phyloP scores from a whole-genome alignment of 805 yeast species.

The Candida dajiaensis region DNA sequence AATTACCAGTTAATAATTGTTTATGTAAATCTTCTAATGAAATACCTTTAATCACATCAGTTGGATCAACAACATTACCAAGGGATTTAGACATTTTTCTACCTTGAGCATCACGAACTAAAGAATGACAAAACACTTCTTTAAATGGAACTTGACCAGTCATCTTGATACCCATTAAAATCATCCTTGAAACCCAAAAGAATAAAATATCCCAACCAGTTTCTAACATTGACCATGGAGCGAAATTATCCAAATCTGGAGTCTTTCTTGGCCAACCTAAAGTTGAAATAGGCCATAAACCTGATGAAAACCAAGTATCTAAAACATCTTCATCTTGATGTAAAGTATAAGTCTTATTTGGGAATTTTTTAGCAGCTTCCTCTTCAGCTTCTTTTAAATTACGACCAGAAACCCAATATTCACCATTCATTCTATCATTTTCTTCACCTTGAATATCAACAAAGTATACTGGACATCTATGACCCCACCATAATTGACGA shows the following conservation, averaged over 20 bases:
- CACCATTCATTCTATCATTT: conserved; percentile 52
- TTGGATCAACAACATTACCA: conserved; percentile 95
- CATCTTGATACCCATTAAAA: conserved; percentile 81
- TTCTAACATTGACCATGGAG: conserved; percentile 91
- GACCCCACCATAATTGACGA: conserved; percentile 94
- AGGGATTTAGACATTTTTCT: conserved; percentile 97
- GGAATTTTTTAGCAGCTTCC: conserved; percentile 72
- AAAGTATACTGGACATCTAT: conserved; percentile 94
- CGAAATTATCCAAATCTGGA: conserved; percentile 67
- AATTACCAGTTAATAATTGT: conserved; percentile 72
- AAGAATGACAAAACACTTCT: conserved; percentile 97
- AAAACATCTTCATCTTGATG: conserved; percentile 97
- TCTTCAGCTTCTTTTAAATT: conserved; percentile 72
- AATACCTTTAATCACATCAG: conserved; percentile 89
- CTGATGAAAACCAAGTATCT: conserved; percentile 98
- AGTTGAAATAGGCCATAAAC: conserved; percentile 96
- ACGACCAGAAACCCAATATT: conserved; percentile 91
- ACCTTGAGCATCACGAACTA: conserved; percentile 98
- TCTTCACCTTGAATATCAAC: conserved; percentile 69
- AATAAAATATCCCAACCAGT: conserved; percentile 99
- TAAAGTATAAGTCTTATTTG: conserved; percentile 62
- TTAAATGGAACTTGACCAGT: conserved; percentile 90
- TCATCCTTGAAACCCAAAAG: conserved; percentile 99
- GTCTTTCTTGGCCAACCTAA: conserved; percentile 91
- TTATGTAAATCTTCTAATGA: conserved; percentile 73